phyloP scores from a whole-genome alignment of 805 yeast species.

The Starmera caribaea region DNA sequence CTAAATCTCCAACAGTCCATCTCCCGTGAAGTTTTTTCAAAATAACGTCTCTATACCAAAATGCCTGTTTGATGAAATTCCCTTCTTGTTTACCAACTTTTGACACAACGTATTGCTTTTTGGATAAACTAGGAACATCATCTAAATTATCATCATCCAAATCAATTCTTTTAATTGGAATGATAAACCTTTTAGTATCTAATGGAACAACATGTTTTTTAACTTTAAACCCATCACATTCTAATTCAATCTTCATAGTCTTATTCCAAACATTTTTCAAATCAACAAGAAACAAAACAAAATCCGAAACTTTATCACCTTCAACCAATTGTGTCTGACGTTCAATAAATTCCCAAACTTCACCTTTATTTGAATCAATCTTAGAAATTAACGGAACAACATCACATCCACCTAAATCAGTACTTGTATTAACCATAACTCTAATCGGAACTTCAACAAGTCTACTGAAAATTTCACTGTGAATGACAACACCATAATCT shows the following conservation, averaged over 20 bases:
- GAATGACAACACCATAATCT: slow-evolving; percentile 45
- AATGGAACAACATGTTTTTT: slow-evolving; percentile 28
- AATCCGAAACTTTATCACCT: slow-evolving; percentile 28
- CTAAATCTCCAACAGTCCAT: slow-evolving; percentile 46
- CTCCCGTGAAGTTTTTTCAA: slow-evolving; percentile 48
- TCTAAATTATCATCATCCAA: slow-evolving; percentile 32
- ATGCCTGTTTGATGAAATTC: slow-evolving; percentile 45
- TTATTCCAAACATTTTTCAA: slow-evolving; percentile 76
- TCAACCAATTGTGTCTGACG: neutral
- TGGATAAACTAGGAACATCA: slow-evolving; percentile 62
- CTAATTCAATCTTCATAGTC: slow-evolving; percentile 28
- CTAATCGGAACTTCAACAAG: slow-evolving; percentile 58
- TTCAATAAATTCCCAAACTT: slow-evolving; percentile 21
- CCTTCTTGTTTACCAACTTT: slow-evolving; percentile 48
- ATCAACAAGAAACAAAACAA: slow-evolving; percentile 61
- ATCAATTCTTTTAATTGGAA: slow-evolving; percentile 58
- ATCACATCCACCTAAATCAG: slow-evolving; percentile 71
- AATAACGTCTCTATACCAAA: slow-evolving; percentile 74
- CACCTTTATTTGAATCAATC: slow-evolving; percentile 12
- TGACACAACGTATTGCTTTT: slow-evolving; percentile 54
- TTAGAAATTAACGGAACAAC: slow-evolving; percentile 44
- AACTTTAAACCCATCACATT: slow-evolving; percentile 19
- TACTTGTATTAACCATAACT: slow-evolving; percentile 60
- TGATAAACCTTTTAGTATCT: slow-evolving; percentile 47
- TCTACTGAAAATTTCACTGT: slow-evolving; percentile 34